Conservation (phyloP, 1,139 yeast species). For the Lodderomyces jiufengensis region DNA sequence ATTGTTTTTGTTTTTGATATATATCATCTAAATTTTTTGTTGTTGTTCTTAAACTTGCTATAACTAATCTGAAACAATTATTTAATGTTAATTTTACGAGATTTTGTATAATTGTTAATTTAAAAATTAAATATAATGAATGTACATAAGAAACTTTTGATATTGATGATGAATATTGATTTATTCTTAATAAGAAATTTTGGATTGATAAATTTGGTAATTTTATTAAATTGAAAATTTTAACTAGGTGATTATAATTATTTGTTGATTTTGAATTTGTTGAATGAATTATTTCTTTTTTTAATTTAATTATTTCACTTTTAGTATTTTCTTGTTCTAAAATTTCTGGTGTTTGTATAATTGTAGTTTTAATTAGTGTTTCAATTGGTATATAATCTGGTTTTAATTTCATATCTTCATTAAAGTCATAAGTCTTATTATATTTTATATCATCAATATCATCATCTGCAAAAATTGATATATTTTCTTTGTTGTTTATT, state of each 20-base stretch:
- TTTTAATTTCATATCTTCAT: slow-evolving; percentile 7
- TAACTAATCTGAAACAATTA: slow-evolving; percentile 38
- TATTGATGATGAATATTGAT: slow-evolving; percentile 40
- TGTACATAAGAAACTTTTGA: slow-evolving; percentile 42
- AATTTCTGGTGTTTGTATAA: slow-evolving; percentile 7
- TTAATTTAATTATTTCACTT: slow-evolving; percentile 15
- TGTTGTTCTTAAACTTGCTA: slow-evolving; percentile 44
- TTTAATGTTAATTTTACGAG: slow-evolving; percentile 29
- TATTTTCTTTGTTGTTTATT: not conserved
- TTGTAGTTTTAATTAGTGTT: slow-evolving; percentile 16
- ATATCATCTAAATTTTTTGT: slow-evolving; percentile 43
- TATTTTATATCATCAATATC: slow-evolving; percentile 11
- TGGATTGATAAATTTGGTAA: slow-evolving; percentile 36
- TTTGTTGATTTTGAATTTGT: not conserved
- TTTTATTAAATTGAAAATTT: slow-evolving; percentile 33
- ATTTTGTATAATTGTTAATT: slow-evolving; percentile 32
- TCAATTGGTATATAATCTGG: slow-evolving; percentile 27
- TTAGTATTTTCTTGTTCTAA: slow-evolving; percentile 12
- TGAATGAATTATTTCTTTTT: not conserved
- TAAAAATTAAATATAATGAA: slow-evolving; percentile 38
- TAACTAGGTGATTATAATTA: slow-evolving; percentile 27
- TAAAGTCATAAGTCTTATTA: slow-evolving; percentile 7
- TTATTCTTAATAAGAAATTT: slow-evolving; percentile 36
- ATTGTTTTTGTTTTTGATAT: slow-evolving; percentile 41
- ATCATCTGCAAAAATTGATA: slow-evolving; percentile 5